Evolutionary conservation across 306 rosid species (phyloP).

Genomic region (Sicyos baderoa): DNA sequence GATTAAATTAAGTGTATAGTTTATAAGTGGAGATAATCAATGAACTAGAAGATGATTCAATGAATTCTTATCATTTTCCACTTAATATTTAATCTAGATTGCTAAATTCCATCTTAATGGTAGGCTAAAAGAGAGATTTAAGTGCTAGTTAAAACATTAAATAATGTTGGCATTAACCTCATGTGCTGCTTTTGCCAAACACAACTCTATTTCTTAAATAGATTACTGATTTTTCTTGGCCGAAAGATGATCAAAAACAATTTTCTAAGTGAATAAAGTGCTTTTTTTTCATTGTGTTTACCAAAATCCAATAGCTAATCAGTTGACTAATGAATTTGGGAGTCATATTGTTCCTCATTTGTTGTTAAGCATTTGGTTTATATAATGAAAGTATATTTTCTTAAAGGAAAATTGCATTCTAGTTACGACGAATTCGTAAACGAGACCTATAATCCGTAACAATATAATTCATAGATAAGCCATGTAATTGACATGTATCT

Average conservation of each 20-base stretch:
- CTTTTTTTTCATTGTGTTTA: not conserved
- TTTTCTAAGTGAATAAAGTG: not conserved
- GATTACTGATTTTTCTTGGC: too few species aligned
- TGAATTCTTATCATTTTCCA: not conserved
- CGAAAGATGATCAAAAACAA: not conserved
- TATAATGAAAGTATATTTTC: not conserved
- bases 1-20: slow-evolving; percentile 6
- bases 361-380: not conserved
- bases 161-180: slow-evolving; percentile 1
- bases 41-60: not conserved
- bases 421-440: not conserved
- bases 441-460: not conserved
- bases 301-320: not conserved
- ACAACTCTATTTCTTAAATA: slow-evolving; percentile 15
- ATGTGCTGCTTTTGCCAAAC: slow-evolving; percentile 10
- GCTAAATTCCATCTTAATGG: slow-evolving; percentile 11
- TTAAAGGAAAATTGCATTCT: not conserved
- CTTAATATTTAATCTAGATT: not conserved
- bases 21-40: not conserved
- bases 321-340: not conserved
- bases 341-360: not conserved
- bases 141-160: slow-evolving; percentile 3
- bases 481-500: too few species aligned
- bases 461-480: too few species aligned
- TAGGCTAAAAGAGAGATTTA: slow-evolving; percentile 13